Conservation (phyloP, 2,329 filamentous ascomycete genomes). For the Paraphaeosphaeria minitans region DNA sequence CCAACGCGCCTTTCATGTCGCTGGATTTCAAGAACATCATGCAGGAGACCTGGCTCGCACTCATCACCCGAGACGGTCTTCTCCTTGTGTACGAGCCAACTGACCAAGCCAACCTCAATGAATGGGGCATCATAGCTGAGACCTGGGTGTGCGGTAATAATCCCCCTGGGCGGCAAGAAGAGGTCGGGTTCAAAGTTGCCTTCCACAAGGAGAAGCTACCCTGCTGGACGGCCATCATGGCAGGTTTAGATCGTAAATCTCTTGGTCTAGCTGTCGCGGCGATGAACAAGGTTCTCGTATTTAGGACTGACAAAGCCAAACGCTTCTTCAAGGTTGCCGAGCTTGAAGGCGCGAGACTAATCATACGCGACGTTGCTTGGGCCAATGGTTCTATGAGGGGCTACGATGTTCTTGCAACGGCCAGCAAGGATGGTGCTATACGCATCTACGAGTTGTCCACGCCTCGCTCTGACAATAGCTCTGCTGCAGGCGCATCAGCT, state of each 20-base stretch:
- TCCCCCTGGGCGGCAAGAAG: constrained; percentile 75
- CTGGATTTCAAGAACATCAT: constrained; percentile 87
- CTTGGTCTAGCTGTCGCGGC: constrained; percentile 83
- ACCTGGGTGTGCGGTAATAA: constrained; percentile 70
- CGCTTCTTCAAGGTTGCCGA: constrained; percentile 86
- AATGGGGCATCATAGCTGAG: constrained; percentile 77
- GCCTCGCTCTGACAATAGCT: constrained; percentile 51
- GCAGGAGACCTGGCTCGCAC: constrained; percentile 81
- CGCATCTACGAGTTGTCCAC: constrained; percentile 84
- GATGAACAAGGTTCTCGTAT: constrained; percentile 82
- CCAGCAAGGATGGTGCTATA: constrained; percentile 88
- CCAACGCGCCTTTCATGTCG: constrained; percentile 73
- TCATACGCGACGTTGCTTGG: constrained; percentile 91
- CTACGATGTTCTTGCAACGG: constrained; percentile 88
- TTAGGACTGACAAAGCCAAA: constrained; percentile 74
- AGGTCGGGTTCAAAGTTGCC: constrained; percentile 81
- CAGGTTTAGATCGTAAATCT: constrained; percentile 80
- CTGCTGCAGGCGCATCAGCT: constrained; percentile 26
- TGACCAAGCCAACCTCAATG: constrained; percentile 77
- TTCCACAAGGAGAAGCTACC: constrained; percentile 89
- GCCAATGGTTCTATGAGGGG: constrained; percentile 88
- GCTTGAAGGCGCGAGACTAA: constrained; percentile 71
- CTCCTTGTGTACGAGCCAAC: constrained; percentile 84
- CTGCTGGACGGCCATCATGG: constrained; percentile 75
- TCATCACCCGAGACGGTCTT: constrained; percentile 81